These are phyloP conservation scores for Phytophthora cajani DNA, from an alignment of 352 stramenopile genomes.

Conservation along the genomic window DNA sequence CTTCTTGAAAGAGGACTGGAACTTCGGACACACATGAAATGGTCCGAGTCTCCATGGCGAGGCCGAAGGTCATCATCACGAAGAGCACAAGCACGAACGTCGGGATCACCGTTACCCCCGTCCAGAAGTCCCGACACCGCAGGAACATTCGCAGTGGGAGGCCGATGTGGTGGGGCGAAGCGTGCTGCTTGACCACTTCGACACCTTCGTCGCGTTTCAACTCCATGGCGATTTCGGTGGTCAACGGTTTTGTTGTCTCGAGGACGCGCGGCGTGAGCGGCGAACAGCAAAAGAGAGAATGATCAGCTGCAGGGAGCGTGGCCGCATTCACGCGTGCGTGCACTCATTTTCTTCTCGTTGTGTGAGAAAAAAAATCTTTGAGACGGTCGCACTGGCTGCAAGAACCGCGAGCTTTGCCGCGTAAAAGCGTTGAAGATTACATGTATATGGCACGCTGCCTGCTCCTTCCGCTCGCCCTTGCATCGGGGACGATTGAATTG, in stretches of 20 bases:
- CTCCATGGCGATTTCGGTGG: slow-evolving; percentile 4
- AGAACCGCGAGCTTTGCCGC: neutral
- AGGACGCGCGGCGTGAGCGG: neutral
- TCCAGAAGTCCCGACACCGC: neutral
- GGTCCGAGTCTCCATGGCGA: neutral
- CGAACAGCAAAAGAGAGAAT: slow-evolving; percentile 1
- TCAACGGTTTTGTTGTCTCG: neutral
- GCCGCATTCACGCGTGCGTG: neutral
- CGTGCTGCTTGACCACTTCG: slow-evolving; percentile 6
- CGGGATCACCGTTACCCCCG: neutral
- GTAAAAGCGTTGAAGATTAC: neutral
- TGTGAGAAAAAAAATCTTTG: neutral
- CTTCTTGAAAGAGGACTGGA: slow-evolving; percentile 10
- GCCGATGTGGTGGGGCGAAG: slow-evolving; percentile 1
- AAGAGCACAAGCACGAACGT: slow-evolving; percentile 1
- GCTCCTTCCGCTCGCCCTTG: neutral
- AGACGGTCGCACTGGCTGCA: neutral
- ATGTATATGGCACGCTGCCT: neutral
- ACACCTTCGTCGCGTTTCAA: slow-evolving; percentile 19
- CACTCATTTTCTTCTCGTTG: neutral
- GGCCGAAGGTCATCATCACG: neutral
- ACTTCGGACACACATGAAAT: slow-evolving; percentile 2
- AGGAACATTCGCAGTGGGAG: slow-evolving; percentile 1
- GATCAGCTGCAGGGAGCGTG: neutral
- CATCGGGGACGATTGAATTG: neutral